These are phyloP conservation scores for Parastagonospora nodorum DNA, from an alignment of 2,329 filamentous ascomycete genomes.

Conservation along the genomic window DNA sequence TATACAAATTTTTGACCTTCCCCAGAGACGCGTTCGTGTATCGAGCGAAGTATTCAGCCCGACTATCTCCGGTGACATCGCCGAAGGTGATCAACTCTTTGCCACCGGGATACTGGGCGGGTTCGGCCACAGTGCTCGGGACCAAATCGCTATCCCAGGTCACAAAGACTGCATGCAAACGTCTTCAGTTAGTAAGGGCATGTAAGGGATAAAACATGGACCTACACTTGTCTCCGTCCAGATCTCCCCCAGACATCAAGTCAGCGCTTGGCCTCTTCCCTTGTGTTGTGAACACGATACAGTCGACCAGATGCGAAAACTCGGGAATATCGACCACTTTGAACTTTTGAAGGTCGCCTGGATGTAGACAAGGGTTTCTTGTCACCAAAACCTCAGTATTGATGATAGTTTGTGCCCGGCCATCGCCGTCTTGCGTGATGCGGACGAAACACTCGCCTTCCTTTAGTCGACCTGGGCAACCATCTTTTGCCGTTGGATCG, in stretches of 20 bases:
- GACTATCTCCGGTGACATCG: slow-evolving; percentile 45
- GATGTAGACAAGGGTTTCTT: slow-evolving; percentile 51
- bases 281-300: slow-evolving; percentile 48
- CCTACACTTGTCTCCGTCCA: slow-evolving; percentile 51
- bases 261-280: slow-evolving; percentile 48
- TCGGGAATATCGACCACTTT: slow-evolving; percentile 44
- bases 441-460: slow-evolving; percentile 48
- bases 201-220: neutral
- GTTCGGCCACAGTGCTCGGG: slow-evolving; percentile 41
- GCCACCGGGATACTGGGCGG: slow-evolving; percentile 49
- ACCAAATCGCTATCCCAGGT: slow-evolving; percentile 51
- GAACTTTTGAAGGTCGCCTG: slow-evolving; percentile 52
- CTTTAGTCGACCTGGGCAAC: slow-evolving; percentile 33
- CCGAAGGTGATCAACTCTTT: slow-evolving; percentile 45
- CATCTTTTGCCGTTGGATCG: slow-evolving; percentile 34
- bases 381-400: slow-evolving; percentile 48
- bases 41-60: slow-evolving; percentile 49
- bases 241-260: slow-evolving; percentile 51
- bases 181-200: neutral
- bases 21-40: slow-evolving; percentile 49
- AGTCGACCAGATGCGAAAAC: slow-evolving; percentile 47
- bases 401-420: slow-evolving; percentile 40
- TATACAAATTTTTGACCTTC: slow-evolving; percentile 49
- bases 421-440: slow-evolving; percentile 45
- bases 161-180: slow-evolving; percentile 46